Evolutionary conservation across 768 basidiomycete species (phyloP), one percentile per base, ranked within the genome.

Genomic region (Amanita exitialis): DNA sequence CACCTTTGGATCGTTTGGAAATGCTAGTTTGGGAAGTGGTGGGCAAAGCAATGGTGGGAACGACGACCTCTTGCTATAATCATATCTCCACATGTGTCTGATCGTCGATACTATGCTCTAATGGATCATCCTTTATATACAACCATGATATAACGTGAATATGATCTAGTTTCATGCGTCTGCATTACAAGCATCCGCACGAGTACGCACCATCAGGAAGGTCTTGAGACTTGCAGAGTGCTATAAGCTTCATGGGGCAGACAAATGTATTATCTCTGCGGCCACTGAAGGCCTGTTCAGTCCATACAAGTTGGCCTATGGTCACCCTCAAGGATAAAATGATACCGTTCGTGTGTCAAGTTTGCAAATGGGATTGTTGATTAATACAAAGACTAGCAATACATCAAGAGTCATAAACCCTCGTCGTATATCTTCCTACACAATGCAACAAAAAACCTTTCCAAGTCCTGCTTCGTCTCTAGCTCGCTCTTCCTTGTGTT

Each of bases 351-450:
- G n/a, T n/a, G n/a, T n/a, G n/a, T n/a, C n/a, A 35, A 10, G 15
- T 35, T 35, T 13, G 34, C 34, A n/a, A 3, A 12, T 35, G 15
- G 15, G 4, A 35, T 41, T 1, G 3, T 25, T 27, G 18, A 25
- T 43, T 6, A 43, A 44, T 44, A 42, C 42, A 25, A 28, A 8
- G 37, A 10, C 47, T 44, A 47, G 32, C 50, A 27, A 44, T 44
- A 39, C 34, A 27, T 8, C 23, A 23, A 8, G 23, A 21, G 18
- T 73, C 68, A 96, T 60, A 93, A 66, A 9, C 95, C 95, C 62
- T 96, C 91, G 52, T 97, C 88, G 58, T 93, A 91, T 68, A 99
- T 66, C 69, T 90, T 95, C 65, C 86, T 78, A 56, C 87, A 80
- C 41, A 98, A 65, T 5, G 93, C 89, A 30, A 96, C 75, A 64